phyloP scores from a whole-genome alignment of 2,329 filamentous ascomycete genomes.

The Ilyonectria sp. region DNA sequence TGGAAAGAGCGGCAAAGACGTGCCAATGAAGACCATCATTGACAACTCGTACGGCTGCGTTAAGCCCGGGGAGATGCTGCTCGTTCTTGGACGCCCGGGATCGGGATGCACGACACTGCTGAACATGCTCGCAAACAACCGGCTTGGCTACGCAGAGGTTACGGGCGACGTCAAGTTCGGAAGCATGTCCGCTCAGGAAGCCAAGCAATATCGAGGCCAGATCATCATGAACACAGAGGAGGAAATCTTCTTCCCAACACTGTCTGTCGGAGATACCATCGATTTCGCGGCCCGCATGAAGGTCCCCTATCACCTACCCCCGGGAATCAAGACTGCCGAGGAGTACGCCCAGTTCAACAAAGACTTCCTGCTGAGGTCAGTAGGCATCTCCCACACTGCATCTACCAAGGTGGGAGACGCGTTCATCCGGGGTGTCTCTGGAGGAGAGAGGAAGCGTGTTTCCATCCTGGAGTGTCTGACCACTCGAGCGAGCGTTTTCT shows the following conservation, averaged over 20 bases:
- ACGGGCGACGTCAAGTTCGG: conserved; percentile 73
- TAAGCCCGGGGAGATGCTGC: conserved; percentile 80
- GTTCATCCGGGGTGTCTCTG: conserved; percentile 76
- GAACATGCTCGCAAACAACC: conserved; percentile 77
- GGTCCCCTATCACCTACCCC: conserved; percentile 64
- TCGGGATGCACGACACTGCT: conserved; percentile 80
- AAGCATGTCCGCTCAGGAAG: conserved; percentile 62
- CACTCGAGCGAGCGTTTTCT: conserved; percentile 71
- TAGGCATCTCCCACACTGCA: conserved; percentile 71
- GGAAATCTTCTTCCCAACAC: conserved; percentile 73
- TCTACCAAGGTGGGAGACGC: conserved; percentile 79
- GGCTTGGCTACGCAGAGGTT: conserved; percentile 71
- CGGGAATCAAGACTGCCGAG: conserved; percentile 58
- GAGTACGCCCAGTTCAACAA: conserved; percentile 56
- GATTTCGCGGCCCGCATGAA: conserved; percentile 78
- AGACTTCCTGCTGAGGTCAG: conserved; percentile 70
- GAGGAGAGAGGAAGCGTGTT: conserved; percentile 79
- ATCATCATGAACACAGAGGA: conserved; percentile 82
- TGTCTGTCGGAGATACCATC: conserved; percentile 80
- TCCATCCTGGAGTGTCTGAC: conserved; percentile 77
- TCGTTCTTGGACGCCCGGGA: conserved; percentile 78
- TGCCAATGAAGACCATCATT: conserved; percentile 75
- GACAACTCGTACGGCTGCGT: conserved; percentile 78
- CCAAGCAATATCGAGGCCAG: conserved; percentile 68
- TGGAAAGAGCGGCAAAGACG: conserved; percentile 68